A percentile compares a stretch with the other conserved stretches of the same genome.
Conservation (phyloP, 1,284 basidiomycete genomes). For the Sporisorium scitamineum region DNA sequence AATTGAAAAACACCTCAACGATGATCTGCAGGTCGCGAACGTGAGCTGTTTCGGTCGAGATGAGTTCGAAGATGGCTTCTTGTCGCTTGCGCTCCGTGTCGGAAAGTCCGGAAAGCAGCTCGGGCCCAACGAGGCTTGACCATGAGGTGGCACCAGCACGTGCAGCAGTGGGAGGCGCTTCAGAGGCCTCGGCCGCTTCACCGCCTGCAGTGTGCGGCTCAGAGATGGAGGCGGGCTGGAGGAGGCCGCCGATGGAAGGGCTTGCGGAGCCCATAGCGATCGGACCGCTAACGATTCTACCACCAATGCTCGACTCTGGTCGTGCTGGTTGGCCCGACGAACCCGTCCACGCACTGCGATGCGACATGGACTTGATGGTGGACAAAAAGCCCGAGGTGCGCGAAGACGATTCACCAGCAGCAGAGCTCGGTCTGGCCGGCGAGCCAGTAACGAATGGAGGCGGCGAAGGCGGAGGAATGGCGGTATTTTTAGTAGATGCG, state of each 20-base stretch:
- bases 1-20: slow-evolving; percentile 79
- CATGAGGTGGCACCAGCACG: slow-evolving; percentile 76
- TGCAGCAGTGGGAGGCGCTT: neutral
- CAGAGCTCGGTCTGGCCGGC: slow-evolving; percentile 20
- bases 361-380: slow-evolving; percentile 59
- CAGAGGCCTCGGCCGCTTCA: slow-evolving; percentile 14
- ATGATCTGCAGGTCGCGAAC: slow-evolving; percentile 88
- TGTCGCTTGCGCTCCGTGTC: slow-evolving; percentile 95
- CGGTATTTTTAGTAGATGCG: slow-evolving; percentile 8
- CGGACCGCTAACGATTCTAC: slow-evolving; percentile 39
- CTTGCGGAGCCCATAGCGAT: slow-evolving; percentile 26
- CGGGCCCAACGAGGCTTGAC: slow-evolving; percentile 87
- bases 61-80: slow-evolving; percentile 98
- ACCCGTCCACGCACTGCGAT: slow-evolving; percentile 34
- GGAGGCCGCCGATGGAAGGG: slow-evolving; percentile 7
- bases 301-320: slow-evolving; percentile 19
- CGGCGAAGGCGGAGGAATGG: slow-evolving; percentile 17
- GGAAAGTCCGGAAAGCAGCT: slow-evolving; percentile 82
- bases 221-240: slow-evolving; percentile 17
- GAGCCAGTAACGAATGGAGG: slow-evolving; percentile 21
- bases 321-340: slow-evolving; percentile 6
- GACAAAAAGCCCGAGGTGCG: slow-evolving; percentile 59
- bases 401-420: slow-evolving; percentile 22
- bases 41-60: slow-evolving; percentile 97
- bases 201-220: slow-evolving; percentile 16